phyloP scores from a whole-genome alignment of 257 asterid genomes.

The Capsicum chinense region DNA sequence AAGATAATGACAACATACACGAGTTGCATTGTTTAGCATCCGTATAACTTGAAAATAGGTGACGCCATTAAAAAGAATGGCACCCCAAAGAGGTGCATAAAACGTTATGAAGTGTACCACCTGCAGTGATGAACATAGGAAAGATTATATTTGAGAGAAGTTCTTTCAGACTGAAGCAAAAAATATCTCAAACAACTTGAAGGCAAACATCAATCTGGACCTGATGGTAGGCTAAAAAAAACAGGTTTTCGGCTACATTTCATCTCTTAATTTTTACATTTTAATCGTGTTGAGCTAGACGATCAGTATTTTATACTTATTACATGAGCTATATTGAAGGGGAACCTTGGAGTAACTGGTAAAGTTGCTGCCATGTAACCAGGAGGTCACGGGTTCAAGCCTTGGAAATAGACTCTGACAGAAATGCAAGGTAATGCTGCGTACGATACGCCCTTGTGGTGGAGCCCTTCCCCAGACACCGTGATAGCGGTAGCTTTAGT shows the following conservation, averaged over 20 bases:
- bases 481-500: too few species aligned
- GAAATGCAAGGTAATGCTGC: too few species aligned
- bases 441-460: too few species aligned
- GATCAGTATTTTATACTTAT: neutral
- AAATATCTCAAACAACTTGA: neutral
- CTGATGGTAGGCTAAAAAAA: conserved; percentile 16
- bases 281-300: neutral
- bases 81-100: conserved; percentile 98
- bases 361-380: too few species aligned
- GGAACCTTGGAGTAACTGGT: too few species aligned
- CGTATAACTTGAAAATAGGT: conserved; percentile 98
- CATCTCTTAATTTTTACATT: neutral
- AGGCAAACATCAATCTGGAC: neutral
- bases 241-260: neutral
- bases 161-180: neutral
- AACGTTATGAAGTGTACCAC: conserved; percentile 85
- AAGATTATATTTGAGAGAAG: neutral
- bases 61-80: conserved; percentile 93
- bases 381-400: too few species aligned
- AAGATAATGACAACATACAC: conserved; percentile 63
- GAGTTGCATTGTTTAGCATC: conserved; percentile 96
- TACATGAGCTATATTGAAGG: neutral
- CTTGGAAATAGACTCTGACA: too few species aligned
- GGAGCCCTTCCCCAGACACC: too few species aligned
- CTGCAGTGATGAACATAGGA: conserved; percentile 49